These are phyloP conservation scores for Russula olivacea DNA, from an alignment of 768 basidiomycete genomes.

Conservation along the genomic window DNA sequence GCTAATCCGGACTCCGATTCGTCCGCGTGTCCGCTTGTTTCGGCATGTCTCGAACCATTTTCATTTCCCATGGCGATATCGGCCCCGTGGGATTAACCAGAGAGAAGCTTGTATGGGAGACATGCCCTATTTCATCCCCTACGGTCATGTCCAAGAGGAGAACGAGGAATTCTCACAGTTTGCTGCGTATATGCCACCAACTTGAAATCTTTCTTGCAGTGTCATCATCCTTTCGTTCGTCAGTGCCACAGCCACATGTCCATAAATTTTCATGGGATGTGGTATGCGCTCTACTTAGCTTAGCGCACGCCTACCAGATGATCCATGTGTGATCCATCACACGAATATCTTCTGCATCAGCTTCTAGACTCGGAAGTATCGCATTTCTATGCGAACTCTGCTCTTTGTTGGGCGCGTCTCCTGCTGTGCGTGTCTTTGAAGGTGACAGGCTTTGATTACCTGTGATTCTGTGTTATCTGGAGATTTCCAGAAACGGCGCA, in stretches of 20 bases:
- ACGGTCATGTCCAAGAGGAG: too few relatives aligned
- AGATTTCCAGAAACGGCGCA: too few relatives aligned
- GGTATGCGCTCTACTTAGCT: neutral
- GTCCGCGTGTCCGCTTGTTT: too few relatives aligned
- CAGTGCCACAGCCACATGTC: neutral
- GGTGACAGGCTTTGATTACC: neutral
- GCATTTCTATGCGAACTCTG: neutral
- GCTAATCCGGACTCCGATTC: too few relatives aligned
- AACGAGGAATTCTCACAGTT: too few relatives aligned
- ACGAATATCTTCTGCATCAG: neutral
- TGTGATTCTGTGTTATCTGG: neutral
- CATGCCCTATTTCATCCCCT: too few relatives aligned
- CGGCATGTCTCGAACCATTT: too few relatives aligned
- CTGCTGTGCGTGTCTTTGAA: conserved; percentile 7
- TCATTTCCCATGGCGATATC: too few relatives aligned
- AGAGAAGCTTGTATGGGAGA: too few relatives aligned
- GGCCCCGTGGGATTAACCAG: too few relatives aligned
- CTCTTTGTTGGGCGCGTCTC: neutral
- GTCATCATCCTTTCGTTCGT: conserved; percentile 9
- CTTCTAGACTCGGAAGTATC: neutral
- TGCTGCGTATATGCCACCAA: too few relatives aligned
- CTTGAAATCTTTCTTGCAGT: too few relatives aligned
- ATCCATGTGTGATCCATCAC: neutral
- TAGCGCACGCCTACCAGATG: neutral
- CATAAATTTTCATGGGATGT: conserved; percentile 4